Evolutionary conservation across 176 grass and related monocot species (phyloP).

Genomic region (Oryza rufipogon): DNA sequence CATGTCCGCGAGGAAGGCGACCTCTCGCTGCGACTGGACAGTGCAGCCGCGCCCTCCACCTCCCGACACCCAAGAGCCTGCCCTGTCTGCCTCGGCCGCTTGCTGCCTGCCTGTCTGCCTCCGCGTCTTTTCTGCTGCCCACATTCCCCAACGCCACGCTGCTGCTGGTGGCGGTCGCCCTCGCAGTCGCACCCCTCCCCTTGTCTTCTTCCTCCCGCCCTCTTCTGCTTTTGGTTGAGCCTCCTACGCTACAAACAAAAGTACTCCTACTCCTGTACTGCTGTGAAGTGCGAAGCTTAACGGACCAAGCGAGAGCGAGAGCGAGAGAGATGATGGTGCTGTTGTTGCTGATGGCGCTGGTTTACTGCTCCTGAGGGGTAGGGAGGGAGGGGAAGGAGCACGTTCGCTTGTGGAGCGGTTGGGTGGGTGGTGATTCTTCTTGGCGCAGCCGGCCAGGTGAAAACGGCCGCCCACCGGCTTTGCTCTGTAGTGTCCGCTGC

Average conservation of each 20-base stretch:
- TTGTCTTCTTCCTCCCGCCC: conserved; percentile 51
- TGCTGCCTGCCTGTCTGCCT: background rate
- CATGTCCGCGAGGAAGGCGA: conserved; percentile 15
- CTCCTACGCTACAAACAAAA: conserved; percentile 1
- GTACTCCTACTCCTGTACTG: background rate
- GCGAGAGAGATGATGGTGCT: background rate
- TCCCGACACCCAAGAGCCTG: background rate
- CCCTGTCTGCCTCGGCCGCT: conserved; percentile 1
- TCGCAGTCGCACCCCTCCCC: background rate
- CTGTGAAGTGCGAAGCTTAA: background rate
- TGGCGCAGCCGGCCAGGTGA: conserved; percentile 12
- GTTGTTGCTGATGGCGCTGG: background rate
- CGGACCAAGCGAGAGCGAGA: background rate
- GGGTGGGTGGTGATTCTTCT: conserved; percentile 18
- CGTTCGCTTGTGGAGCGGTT: conserved; percentile 42
- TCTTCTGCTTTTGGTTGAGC: conserved; percentile 28
- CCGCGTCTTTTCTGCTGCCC: conserved; percentile 46
- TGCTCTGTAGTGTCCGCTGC: background rate
- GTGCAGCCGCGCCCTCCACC: conserved; percentile 20
- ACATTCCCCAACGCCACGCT: conserved; percentile 41
- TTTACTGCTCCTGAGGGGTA: conserved; percentile 27
- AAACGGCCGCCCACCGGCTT: background rate
- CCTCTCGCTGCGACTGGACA: conserved; percentile 8
- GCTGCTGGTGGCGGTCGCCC: background rate
- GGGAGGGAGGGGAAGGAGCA: background rate